Evolutionary conservation across 2,329 filamentous ascomycete genomes (phyloP), one percentile per base, ranked within the genome.

Genomic region (Diaporthe caulivora): DNA sequence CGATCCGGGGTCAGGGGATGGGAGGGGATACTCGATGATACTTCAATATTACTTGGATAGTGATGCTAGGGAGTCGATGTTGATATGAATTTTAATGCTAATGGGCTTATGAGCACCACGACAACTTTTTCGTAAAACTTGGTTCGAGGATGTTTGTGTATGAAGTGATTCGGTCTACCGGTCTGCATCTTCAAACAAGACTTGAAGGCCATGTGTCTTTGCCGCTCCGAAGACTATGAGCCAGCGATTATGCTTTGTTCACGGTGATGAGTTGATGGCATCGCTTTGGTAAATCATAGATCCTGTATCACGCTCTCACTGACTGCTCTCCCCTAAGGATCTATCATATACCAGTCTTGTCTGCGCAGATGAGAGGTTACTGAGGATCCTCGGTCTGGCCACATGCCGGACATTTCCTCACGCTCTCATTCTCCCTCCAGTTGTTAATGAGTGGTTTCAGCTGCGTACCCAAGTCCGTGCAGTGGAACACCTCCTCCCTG

Each of bases 401-500:
- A 57, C 75, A 76, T 1, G 26, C 53, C 40, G 60, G 37, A 54
- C 76, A 77, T 40, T 72, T 73, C 49, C 76, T 55, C 57, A 69
- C 53, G 42, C 73, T 73, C 73, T 76, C 76, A 3, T 76, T 74
- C 62, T 76, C 74, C 68, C 74, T 72, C 76, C 75, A 77, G 49
- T 76, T 67, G 24, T 76, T 68, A 29, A 77, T 76, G 42, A 77
- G n/a, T 15, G 76, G 76, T 71, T 77, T 77, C 44, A 77, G 62
- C 74, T 77, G 76, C 1, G 74, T 73, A 7, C 76, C 76, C 64
- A 77, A 49, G 57, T 77, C 76, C 26, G 71, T 74, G 60, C 76
- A 77, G 64, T 75, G 73, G 40, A 77, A 77, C 1, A 73, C 71
- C 57, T 77, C 75, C 72, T 77, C 76, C 42, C 75, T 64, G 29